A percentile compares a stretch with the other conserved stretches of the same genome.
Conservation (phyloP, 2,329 filamentous ascomycete species). For the Thelonectria rubi region DNA sequence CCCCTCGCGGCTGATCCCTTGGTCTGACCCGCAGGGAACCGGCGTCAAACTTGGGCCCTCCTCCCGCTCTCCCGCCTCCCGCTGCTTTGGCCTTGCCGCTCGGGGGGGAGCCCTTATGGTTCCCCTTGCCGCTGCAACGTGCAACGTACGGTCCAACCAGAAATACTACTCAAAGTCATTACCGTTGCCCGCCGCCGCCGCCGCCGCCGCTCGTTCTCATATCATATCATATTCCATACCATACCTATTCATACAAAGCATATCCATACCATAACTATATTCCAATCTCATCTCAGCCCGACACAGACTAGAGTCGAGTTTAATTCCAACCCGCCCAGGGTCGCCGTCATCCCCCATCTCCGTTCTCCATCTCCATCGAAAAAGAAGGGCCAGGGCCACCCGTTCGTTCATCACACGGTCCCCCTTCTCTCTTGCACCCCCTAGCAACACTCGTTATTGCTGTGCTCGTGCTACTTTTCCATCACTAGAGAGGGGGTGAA, state of each 20-base stretch:
- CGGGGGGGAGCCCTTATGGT: conserved; percentile 1
- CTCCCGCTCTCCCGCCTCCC: conserved; percentile 27
- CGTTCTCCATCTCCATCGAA: neutral
- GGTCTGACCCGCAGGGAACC: conserved; percentile 26
- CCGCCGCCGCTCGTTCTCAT: too few species aligned
- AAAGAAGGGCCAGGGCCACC: conserved; percentile 18
- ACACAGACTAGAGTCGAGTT: conserved; percentile 23
- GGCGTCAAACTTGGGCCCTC: conserved; percentile 24
- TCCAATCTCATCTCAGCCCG: neutral
- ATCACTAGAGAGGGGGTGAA: neutral
- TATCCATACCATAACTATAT: conserved; percentile 8
- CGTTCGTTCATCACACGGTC: conserved; percentile 4
- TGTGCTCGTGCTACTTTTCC: neutral
- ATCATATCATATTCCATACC: neutral
- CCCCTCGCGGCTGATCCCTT: neutral
- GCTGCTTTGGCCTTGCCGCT: neutral
- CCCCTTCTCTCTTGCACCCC: neutral
- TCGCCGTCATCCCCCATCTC: conserved; percentile 11
- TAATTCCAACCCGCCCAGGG: conserved; percentile 12
- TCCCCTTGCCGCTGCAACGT: neutral
- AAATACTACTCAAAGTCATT: too few species aligned
- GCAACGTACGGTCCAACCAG: neutral
- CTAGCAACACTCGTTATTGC: neutral
- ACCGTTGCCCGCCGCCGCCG: too few species aligned
- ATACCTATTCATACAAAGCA: conserved; percentile 28